Base-by-base conservation (phyloP, 2,329 filamentous ascomycete genomes). In the Pseudogymnoascus sp. region DNA sequence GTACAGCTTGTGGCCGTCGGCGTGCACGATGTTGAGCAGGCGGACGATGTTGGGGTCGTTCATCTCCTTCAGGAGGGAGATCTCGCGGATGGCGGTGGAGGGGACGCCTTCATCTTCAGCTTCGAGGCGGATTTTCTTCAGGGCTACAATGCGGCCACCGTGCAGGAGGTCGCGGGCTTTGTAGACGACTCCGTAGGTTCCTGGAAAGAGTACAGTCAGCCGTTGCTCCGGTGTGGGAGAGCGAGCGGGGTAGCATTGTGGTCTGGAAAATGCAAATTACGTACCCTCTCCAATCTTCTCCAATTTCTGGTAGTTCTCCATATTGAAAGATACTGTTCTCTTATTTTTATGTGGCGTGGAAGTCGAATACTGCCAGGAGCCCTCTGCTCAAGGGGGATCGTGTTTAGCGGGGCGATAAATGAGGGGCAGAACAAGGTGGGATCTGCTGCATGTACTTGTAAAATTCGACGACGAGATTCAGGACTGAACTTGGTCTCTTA, bases 221-320 rank as follows among this genome's bases (percentile, higher is more conserved):
- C 14, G 16, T 28, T 55, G 16, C 28, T 25, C 14, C 4, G 23
- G 41, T 49, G 42, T 59, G 52, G 45, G 25, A 62, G 8, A n/a
- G 33, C n/a, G 60, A 22, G 23, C 30, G 60, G 28, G 52, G 30
- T 38, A 35, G 38, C 38, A 33, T 36, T 62, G 33, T 19, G 61
- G 49, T 25, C 23, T 30, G 58, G 42, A 7, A 62, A 62, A n/a
- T 36, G 39, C 45, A 22, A 67, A 62, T 62, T 58, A 75, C 83
- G 70, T 79, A 94, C 92, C 92, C 84, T 96, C 92, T 76, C 92
- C 92, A 72, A 96, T 92, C 82, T 96, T 96, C 80, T 96, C 92
- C 72, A 96, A 84, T 80, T 95, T 95, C 78, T 96, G 90, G 76
- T 96, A 96, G 78, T 96, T 95, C 77, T 96, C 91, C 92, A 96